phyloP scores from a whole-genome alignment of 805 yeast genomes.

The Candida cerambycidarum region DNA sequence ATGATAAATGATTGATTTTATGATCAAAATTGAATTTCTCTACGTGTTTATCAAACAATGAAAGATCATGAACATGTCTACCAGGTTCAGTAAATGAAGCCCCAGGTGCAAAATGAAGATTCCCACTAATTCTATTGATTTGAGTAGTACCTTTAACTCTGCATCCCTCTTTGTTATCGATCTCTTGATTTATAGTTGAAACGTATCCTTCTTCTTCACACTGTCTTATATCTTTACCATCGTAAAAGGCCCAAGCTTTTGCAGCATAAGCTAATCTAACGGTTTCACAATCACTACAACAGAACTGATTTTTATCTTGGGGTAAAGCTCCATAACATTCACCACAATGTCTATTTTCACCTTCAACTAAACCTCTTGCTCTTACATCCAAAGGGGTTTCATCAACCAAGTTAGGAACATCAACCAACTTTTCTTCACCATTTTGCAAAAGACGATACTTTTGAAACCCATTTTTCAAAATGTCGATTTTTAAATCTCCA shows the following conservation, averaged over 20 bases:
- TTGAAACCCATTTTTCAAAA: slow-evolving; percentile 67
- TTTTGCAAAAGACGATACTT: slow-evolving; percentile 60
- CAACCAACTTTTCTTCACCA: slow-evolving; percentile 46
- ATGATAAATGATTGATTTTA: slow-evolving; percentile 73
- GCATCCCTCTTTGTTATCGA: slow-evolving; percentile 74
- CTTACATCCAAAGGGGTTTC: slow-evolving; percentile 26
- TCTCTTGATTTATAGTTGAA: slow-evolving; percentile 51
- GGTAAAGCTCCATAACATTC: slow-evolving; percentile 84
- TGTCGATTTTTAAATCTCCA: slow-evolving; percentile 79
- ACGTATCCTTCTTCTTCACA: slow-evolving; percentile 91
- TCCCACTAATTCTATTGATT: slow-evolving; percentile 85
- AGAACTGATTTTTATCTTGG: slow-evolving; percentile 53
- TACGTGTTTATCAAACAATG: slow-evolving; percentile 58
- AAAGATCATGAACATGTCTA: slow-evolving; percentile 81
- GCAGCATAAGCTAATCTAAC: slow-evolving; percentile 78
- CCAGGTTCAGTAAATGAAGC: slow-evolving; percentile 59
- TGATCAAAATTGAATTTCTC: slow-evolving; percentile 76
- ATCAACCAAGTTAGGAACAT: slow-evolving; percentile 23
- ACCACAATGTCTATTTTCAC: slow-evolving; percentile 62
- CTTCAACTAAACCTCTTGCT: slow-evolving; percentile 33
- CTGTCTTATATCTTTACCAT: slow-evolving; percentile 83
- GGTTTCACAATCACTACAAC: slow-evolving; percentile 85
- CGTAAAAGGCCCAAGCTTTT: slow-evolving; percentile 84
- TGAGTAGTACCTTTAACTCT: slow-evolving; percentile 75
- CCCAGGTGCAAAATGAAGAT: slow-evolving; percentile 96